These are phyloP conservation scores for Carpinus viminea DNA, from an alignment of 306 rosid species.

Conservation along the genomic window DNA sequence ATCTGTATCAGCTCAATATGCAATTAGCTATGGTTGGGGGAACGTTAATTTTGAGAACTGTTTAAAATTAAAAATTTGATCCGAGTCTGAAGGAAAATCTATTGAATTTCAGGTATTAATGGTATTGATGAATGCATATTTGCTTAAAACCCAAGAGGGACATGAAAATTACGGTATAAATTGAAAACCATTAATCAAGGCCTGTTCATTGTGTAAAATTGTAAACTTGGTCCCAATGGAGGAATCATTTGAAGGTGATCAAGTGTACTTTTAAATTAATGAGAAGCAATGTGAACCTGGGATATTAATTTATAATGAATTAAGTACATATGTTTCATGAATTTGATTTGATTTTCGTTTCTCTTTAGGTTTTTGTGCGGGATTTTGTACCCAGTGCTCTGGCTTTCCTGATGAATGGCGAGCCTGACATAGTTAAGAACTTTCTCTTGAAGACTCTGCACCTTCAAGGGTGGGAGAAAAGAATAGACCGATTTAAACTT, in stretches of 20 bases:
- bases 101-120: not conserved
- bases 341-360: conserved; percentile 7
- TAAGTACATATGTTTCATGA: not conserved
- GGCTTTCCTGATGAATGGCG: conserved; percentile 92
- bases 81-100: not conserved
- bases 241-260: not conserved
- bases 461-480: conserved; percentile 93
- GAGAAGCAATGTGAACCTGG: not conserved
- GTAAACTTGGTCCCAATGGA: not conserved
- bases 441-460: conserved; percentile 81
- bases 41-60: not conserved
- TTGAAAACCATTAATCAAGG: not conserved
- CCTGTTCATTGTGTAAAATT: not conserved
- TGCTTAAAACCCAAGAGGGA: not conserved
- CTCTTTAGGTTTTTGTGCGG: conserved; percentile 73
- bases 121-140: not conserved
- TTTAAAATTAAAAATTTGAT: not conserved
- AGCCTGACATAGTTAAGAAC: conserved; percentile 85
- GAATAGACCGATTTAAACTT: conserved; percentile 85
- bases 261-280: not conserved
- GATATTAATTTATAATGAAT: not conserved
- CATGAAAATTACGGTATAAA: not conserved
- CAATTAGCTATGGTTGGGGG: not conserved
- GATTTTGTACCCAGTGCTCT: conserved; percentile 95
- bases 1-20: not conserved